Percentiles rank a stretch among this genome's conserved stretches.
phyloP scores from a whole-genome alignment of 352 stramenopile genomes.

The Pythium folliculosum region DNA sequence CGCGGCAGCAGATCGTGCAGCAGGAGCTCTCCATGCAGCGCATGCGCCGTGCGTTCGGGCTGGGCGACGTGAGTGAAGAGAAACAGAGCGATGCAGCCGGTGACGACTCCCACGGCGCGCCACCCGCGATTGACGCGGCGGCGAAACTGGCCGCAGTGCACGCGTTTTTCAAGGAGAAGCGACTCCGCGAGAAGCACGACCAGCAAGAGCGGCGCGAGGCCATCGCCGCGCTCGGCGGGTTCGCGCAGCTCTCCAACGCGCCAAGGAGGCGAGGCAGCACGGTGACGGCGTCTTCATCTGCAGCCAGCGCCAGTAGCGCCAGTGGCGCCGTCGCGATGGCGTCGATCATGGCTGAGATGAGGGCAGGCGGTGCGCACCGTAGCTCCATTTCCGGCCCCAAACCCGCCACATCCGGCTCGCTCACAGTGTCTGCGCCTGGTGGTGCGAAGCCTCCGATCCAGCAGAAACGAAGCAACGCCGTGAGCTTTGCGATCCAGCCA shows the following conservation, averaged over 20 bases:
- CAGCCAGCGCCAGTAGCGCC: not conserved
- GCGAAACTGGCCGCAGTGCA: constrained; percentile 37
- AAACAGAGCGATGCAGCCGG: not conserved
- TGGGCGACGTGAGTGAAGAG: constrained; percentile 5
- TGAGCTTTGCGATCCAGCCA: constrained; percentile 9
- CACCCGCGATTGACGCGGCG: not conserved
- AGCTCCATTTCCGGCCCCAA: not conserved
- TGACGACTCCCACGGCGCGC: too few species aligned
- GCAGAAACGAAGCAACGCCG: constrained; percentile 31
- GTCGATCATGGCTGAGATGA: constrained; percentile 17
- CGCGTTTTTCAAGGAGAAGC: constrained; percentile 52
- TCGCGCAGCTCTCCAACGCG: not conserved
- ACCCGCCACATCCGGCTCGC: not conserved
- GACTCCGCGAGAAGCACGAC: constrained; percentile 39
- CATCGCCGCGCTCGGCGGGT: not conserved
- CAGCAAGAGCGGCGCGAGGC: constrained; percentile 32
- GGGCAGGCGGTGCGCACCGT: not conserved
- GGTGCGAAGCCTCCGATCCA: not conserved
- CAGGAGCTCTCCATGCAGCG: constrained; percentile 14
- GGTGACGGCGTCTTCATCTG: not conserved
- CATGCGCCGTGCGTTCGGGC: constrained; percentile 8
- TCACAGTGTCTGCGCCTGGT: not conserved
- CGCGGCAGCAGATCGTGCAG: constrained; percentile 21
- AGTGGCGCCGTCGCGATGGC: constrained; percentile 3
- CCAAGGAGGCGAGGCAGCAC: not conserved